Evolutionary conservation across 1,284 basidiomycete species (phyloP).

Genomic region (Polyporus tsugae): DNA sequence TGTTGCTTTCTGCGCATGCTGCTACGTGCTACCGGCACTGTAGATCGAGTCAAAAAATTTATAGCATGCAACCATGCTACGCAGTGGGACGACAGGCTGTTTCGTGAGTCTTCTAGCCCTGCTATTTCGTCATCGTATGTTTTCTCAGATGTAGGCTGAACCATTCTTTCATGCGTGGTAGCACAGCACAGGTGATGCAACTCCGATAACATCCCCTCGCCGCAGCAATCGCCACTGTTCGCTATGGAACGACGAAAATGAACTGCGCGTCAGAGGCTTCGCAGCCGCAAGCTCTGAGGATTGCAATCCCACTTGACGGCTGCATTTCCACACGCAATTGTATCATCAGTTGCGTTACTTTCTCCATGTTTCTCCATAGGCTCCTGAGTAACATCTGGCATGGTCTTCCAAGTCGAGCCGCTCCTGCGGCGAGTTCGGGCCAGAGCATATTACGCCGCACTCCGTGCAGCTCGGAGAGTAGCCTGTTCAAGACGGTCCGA

Average conservation of each 20-base stretch:
- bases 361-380: not conserved
- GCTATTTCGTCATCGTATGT: not conserved
- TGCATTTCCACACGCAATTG: not conserved
- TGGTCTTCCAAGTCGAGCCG: not conserved
- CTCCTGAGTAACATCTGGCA: no score
- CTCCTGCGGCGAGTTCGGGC: conserved; percentile 3
- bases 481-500: not conserved
- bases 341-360: not conserved
- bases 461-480: conserved; percentile 4
- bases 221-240: not conserved
- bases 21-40: not conserved
- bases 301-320: not conserved
- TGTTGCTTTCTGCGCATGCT: not conserved
- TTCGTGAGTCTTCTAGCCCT: not conserved
- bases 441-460: conserved; percentile 8
- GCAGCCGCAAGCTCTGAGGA: not conserved
- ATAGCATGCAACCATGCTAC: not conserved
- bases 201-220: not conserved
- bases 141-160: not conserved
- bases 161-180: not conserved
- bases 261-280: not conserved
- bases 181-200: not conserved
- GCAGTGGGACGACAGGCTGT: not conserved
- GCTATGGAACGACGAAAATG: not conserved
- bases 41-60: not conserved